These are phyloP conservation scores for Candida pseudoviswanathii DNA, from an alignment of 1,139 yeast genomes.

Conservation along the genomic window DNA sequence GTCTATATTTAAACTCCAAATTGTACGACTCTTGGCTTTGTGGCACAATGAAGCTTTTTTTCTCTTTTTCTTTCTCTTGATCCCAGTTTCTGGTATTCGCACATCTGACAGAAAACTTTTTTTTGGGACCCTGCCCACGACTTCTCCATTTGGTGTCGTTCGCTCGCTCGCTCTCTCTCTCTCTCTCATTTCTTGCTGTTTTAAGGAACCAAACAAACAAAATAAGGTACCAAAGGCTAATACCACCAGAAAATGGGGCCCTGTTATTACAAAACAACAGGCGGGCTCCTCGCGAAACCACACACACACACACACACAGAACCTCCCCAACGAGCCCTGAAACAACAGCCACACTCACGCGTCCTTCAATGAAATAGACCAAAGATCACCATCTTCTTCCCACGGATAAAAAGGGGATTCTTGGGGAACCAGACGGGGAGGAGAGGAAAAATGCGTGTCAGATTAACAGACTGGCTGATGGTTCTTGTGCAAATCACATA, in stretches of 20 bases:
- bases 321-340: too few species aligned
- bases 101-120: background rate
- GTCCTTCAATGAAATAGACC: too few species aligned
- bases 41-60: background rate
- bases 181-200: background rate
- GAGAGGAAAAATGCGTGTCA: too few species aligned
- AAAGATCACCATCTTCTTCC: too few species aligned
- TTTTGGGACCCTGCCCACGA: constrained; percentile 4
- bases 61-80: background rate
- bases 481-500: background rate
- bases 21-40: background rate
- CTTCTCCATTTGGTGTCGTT: background rate
- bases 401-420: too few species aligned
- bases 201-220: background rate
- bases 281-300: too few species aligned
- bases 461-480: background rate
- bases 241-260: too few species aligned
- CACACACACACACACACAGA: too few species aligned
- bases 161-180: background rate
- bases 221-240: background rate
- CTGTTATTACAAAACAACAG: too few species aligned
- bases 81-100: background rate
- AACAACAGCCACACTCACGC: too few species aligned
- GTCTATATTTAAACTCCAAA: background rate
- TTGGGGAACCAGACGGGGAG: too few species aligned